Evolutionary conservation across 2,329 filamentous ascomycete species (phyloP), one percentile per base, ranked within the genome.

Genomic region (Huntiella moniliformis): DNA sequence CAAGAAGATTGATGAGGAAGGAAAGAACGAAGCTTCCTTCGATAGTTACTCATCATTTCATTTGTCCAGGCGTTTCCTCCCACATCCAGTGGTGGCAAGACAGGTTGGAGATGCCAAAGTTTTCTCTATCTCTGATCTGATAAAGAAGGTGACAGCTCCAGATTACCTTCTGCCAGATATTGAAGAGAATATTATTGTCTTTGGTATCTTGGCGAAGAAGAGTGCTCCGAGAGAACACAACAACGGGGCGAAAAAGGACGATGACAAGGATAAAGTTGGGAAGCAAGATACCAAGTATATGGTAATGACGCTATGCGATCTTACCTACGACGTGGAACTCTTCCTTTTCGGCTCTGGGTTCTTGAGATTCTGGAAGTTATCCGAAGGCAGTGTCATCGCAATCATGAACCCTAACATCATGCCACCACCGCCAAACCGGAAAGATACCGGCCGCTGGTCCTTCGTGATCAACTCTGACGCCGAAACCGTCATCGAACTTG

Each of bases 261-360:
- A 41, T 7, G 74, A 79, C 56, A 63, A 60, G 18, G 64, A 67
- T 50, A 71, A 41, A 5, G 38, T n/a, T 5, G 39, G 41, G 38
- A 47, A 44, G 12, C 48, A 47, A n/a, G 41, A 47, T 18, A 79
- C 80, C 42, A 95, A 93, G 59, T 98, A 92, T 64, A 95, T 98
- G 82, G 80, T 88, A 1, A 66, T 98, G 51, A 83, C 76, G 2
- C 68, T 98, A 2, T 85, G 83, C 0, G 88, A 98, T 59, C 67
- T 98, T 8, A 80, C 85, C 55, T 94, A 79, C 75, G 85, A 94
- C 54, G 61, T 98, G 10, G 87, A 96, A 52, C 71, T 96, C 37
- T 96, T 86, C 55, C 73, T 98, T 11, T 98, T 98, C 61, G 82
- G 83, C 55, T 77, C 80, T 0, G 92, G 85, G 5, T 95, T 96